Percentiles rank a stretch among this genome's conserved stretches.
Conservation (phyloP, 2,329 filamentous ascomycete genomes). For the Aureobasidium sp. region DNA sequence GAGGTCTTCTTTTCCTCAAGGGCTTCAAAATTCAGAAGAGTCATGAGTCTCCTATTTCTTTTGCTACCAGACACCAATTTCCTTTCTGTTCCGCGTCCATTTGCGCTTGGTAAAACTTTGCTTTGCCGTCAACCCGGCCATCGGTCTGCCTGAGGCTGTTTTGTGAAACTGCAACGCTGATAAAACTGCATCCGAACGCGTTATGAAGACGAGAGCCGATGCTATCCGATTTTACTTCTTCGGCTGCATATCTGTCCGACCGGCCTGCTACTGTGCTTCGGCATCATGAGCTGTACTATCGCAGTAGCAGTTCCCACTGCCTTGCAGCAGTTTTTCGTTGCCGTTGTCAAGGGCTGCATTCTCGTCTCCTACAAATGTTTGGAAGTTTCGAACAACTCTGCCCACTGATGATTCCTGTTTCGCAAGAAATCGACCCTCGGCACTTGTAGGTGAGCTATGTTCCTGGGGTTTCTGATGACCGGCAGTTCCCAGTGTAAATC, state of each 20-base stretch:
- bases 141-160: background rate
- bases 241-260: background rate
- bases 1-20: background rate
- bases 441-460: no score
- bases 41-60: constrained; percentile 9
- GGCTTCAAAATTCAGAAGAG: background rate
- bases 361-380: no score
- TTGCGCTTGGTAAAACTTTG: background rate
- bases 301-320: no score
- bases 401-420: no score
- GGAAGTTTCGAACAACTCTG: no score
- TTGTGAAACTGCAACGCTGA: background rate
- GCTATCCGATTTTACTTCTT: background rate
- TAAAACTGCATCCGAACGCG: background rate
- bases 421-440: no score
- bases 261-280: background rate
- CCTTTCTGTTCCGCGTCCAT: background rate
- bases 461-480: no score
- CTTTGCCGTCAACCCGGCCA: background rate
- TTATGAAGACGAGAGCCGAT: background rate
- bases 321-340: no score
- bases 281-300: no score
- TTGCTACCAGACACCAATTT: background rate
- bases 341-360: no score
- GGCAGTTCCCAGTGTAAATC: no score